A percentile compares a stretch with the other conserved stretches of the same genome.
These are phyloP conservation scores for Aspergillus viridinutans DNA, from an alignment of 2,329 filamentous ascomycete species.

Conservation along the genomic window DNA sequence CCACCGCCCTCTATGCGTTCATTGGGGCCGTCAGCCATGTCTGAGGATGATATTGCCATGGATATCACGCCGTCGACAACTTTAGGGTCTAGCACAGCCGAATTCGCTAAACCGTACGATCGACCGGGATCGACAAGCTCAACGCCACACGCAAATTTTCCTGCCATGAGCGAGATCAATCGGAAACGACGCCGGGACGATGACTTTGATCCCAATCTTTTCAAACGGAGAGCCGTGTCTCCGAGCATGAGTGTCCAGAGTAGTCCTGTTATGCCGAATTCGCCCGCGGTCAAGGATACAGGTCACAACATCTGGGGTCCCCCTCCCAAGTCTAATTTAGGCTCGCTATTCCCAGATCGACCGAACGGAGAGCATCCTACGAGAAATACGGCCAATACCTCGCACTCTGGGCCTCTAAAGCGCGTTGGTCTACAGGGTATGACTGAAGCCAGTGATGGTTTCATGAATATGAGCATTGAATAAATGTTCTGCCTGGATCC, in stretches of 20 bases:
- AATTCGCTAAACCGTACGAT: conserved; percentile 31
- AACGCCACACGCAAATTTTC: conserved; percentile 38
- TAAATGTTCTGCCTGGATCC: conserved; percentile 38
- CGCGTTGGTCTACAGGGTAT: conserved; percentile 83
- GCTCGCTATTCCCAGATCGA: conserved; percentile 48
- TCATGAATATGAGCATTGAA: conserved; percentile 98
- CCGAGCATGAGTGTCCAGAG: conserved; percentile 89
- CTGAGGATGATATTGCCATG: conserved; percentile 37
- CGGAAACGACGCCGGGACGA: conserved; percentile 82
- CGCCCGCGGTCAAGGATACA: conserved; percentile 68
- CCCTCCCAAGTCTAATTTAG: conserved; percentile 56
- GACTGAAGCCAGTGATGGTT: conserved; percentile 88
- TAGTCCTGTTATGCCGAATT: conserved; percentile 77
- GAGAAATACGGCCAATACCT: conserved; percentile 50
- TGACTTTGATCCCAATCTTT: conserved; percentile 79
- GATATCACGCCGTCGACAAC: conserved; percentile 37
- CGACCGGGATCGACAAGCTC: conserved; percentile 35
- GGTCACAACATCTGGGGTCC: conserved; percentile 63
- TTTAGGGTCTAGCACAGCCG: conserved; percentile 20
- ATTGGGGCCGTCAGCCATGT: conserved; percentile 48
- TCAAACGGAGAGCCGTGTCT: conserved; percentile 88
- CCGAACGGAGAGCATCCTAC: conserved; percentile 48
- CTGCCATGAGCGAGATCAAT: conserved; percentile 65
- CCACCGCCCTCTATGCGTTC: conserved; percentile 62
- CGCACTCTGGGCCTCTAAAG: conserved; percentile 44